A percentile compares a stretch with the other conserved stretches of the same genome.
phyloP scores from a whole-genome alignment of 495 filamentous ascomycete species.

The Penicillium cataractarum region DNA sequence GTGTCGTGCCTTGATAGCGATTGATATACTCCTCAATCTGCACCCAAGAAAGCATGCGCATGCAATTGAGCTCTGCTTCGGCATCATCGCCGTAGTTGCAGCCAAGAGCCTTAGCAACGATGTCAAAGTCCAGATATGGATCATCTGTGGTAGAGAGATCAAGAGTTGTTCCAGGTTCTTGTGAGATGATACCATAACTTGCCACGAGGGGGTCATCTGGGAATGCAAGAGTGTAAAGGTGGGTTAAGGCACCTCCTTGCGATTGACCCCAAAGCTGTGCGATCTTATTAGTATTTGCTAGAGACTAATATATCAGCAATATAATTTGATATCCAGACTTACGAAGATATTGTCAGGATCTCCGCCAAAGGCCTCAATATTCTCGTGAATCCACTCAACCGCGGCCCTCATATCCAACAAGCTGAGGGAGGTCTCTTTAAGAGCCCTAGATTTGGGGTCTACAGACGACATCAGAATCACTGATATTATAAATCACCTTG shows the following conservation, averaged over 20 bases:
- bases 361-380: constrained; percentile 61
- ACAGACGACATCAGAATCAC: neutral
- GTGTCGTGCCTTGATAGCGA: constrained; percentile 25
- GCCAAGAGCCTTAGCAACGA: constrained; percentile 46
- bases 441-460: constrained; percentile 25
- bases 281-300: constrained; percentile 23
- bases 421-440: constrained; percentile 47
- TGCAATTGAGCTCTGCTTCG: constrained; percentile 43
- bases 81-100: constrained; percentile 44
- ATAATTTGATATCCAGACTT: neutral
- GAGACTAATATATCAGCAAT: neutral
- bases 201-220: constrained; percentile 21
- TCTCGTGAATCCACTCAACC: constrained; percentile 57
- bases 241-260: constrained; percentile 30
- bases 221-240: constrained; percentile 27
- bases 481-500: neutral
- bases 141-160: constrained; percentile 19
- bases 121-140: constrained; percentile 41
- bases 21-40: constrained; percentile 43
- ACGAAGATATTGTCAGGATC: constrained; percentile 49
- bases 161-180: constrained; percentile 13
- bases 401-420: constrained; percentile 63
- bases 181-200: constrained; percentile 23
- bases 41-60: constrained; percentile 43
- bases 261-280: constrained; percentile 47